Percentiles rank a stretch among this genome's conserved stretches.
These are phyloP conservation scores for Lactifluus echinatus DNA, from an alignment of 768 basidiomycete species.

Conservation along the genomic window DNA sequence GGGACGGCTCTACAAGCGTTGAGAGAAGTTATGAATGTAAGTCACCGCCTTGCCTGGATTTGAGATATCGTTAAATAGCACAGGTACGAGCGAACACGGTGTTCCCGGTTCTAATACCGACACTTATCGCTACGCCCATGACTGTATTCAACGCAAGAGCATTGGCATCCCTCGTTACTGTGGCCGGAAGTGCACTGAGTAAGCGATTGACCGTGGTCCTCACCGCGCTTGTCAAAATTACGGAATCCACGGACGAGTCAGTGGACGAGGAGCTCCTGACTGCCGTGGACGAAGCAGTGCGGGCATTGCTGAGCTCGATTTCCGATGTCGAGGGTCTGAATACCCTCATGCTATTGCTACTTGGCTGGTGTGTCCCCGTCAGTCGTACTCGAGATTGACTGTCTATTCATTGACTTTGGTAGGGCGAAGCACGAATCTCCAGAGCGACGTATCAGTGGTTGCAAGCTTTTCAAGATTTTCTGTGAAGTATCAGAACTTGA, in stretches of 20 bases:
- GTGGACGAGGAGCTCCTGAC: conserved; percentile 56
- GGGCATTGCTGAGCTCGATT: conserved; percentile 69
- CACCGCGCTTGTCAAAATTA: conserved; percentile 66
- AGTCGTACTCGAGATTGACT: not conserved
- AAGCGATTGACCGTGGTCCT: conserved; percentile 73
- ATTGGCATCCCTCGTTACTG: conserved; percentile 81
- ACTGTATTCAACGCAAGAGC: conserved; percentile 93
- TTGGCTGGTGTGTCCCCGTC: conserved; percentile 65
- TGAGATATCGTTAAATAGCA: conserved; percentile 2
- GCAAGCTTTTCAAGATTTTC: conserved; percentile 69
- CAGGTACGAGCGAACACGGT: conserved; percentile 91
- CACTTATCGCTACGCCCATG: conserved; percentile 84
- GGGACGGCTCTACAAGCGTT: conserved; percentile 92
- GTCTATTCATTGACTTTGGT: not conserved
- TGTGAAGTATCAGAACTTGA: conserved; percentile 81
- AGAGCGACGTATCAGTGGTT: conserved; percentile 66
- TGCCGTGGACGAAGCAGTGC: conserved; percentile 69
- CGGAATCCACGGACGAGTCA: conserved; percentile 49
- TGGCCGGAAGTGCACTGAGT: conserved; percentile 87
- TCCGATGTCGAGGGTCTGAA: conserved; percentile 83
- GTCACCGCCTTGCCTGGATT: conserved; percentile 24
- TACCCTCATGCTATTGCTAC: conserved; percentile 76
- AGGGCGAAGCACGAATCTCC: conserved; percentile 78
- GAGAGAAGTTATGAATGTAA: conserved; percentile 87
- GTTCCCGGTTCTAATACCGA: conserved; percentile 95